Conservation (phyloP, 768 basidiomycete species). For the Vishniacozyma victoriae region DNA sequence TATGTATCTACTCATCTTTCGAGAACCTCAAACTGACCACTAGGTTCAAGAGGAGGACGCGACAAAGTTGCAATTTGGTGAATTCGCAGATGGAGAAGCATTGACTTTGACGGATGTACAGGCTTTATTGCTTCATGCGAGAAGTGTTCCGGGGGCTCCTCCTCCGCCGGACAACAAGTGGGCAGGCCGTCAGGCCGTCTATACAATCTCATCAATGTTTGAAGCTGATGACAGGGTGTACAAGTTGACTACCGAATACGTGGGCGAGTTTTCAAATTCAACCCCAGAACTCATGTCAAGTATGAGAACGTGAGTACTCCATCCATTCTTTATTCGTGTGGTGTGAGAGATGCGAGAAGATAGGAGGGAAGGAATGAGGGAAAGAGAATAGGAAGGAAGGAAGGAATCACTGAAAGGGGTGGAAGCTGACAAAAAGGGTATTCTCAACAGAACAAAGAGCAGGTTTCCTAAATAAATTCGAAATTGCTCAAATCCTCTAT, state of each 20-base stretch:
- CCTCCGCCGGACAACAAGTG: constrained; percentile 42
- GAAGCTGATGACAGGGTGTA: constrained; percentile 25
- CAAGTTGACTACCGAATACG: constrained; percentile 35
- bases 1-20: not conserved
- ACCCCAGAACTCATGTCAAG: constrained; percentile 21
- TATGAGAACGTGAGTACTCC: constrained; percentile 32
- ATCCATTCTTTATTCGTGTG: not conserved
- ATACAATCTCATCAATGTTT: not conserved
- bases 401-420: too few relatives aligned
- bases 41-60: constrained; percentile 40
- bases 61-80: constrained; percentile 42
- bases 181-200: constrained; percentile 1
- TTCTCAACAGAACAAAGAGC: not conserved
- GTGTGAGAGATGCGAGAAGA: too few relatives aligned
- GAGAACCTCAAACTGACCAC: not conserved
- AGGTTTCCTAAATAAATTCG: constrained; percentile 40
- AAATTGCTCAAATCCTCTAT: constrained; percentile 42
- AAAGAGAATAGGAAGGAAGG: too few relatives aligned
- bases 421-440: too few relatives aligned
- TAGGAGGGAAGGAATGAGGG: too few relatives aligned
- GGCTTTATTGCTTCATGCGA: constrained; percentile 17
- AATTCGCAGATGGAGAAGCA: constrained; percentile 40
- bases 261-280: constrained; percentile 35
- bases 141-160: constrained; percentile 22
- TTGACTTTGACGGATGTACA: constrained; percentile 36